These are phyloP conservation scores for Plasmopara muralis DNA, from an alignment of 352 stramenopile species.

Conservation along the genomic window DNA sequence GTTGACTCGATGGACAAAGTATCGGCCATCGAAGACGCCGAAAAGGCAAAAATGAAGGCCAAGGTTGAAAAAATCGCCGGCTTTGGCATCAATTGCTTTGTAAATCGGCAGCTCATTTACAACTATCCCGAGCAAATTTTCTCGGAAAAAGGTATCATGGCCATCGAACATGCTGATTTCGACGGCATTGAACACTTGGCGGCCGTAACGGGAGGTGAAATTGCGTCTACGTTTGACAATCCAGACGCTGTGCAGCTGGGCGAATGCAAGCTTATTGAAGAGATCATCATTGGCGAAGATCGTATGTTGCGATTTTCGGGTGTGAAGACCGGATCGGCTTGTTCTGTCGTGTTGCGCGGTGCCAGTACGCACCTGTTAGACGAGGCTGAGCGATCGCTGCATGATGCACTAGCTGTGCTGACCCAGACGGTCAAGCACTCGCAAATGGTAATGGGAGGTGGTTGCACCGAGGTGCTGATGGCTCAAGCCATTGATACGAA, in stretches of 20 bases:
- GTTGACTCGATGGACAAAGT: constrained; percentile 99
- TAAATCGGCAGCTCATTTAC: constrained; percentile 99
- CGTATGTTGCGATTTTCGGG: constrained; percentile 95
- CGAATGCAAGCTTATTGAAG: constrained; percentile 96
- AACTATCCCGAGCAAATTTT: constrained; percentile 99
- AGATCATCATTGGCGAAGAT: constrained; percentile 99
- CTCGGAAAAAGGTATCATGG: constrained; percentile 96
- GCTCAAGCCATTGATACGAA: constrained; percentile 88
- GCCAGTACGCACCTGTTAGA: constrained; percentile 95
- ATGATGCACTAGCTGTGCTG: constrained; percentile 98
- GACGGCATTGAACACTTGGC: constrained; percentile 98
- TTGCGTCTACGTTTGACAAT: constrained; percentile 97
- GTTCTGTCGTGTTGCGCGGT: constrained; percentile 93
- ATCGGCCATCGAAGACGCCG: constrained; percentile 97
- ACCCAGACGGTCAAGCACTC: constrained; percentile 96
- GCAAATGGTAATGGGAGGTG: constrained; percentile 94
- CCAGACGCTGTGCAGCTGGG: constrained; percentile 95
- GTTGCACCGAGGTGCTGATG: constrained; percentile 97
- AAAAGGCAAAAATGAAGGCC: constrained; percentile 98
- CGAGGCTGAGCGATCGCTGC: constrained; percentile 98
- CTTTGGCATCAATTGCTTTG: constrained; percentile 99
- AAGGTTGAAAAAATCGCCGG: constrained; percentile 98
- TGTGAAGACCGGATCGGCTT: constrained; percentile 94
- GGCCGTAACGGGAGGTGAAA: constrained; percentile 93
- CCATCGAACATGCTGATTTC: constrained; percentile 99